phyloP scores from a whole-genome alignment of 2,329 filamentous ascomycete species.

The Fusarium anthophilum region DNA sequence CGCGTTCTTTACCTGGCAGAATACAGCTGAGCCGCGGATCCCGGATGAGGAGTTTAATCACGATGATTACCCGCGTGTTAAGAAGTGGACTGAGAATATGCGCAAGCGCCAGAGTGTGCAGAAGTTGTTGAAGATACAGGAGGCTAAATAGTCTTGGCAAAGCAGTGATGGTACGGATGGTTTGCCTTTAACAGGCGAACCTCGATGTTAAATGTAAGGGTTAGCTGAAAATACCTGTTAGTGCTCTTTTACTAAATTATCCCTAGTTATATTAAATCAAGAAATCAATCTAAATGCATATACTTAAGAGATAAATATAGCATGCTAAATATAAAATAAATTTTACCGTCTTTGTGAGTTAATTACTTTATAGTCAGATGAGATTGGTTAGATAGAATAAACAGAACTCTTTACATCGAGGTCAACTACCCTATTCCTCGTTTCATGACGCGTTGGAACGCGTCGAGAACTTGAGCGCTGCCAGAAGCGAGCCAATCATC shows the following conservation, averaged over 20 bases:
- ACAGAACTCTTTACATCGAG: rapidly evolving
- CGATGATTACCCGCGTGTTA: background rate
- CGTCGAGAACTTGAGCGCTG: rapidly evolving
- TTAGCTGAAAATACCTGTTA: too few species aligned
- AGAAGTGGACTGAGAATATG: background rate
- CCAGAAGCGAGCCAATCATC: background rate
- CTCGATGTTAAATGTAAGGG: rapidly evolving
- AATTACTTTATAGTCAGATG: rapidly evolving
- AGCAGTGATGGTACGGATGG: rapidly evolving
- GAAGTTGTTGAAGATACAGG: background rate
- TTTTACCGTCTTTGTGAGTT: rapidly evolving
- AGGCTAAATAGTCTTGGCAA: background rate
- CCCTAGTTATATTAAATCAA: rapidly evolving
- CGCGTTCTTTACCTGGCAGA: background rate
- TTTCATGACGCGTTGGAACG: rapidly evolving
- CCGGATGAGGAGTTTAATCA: background rate
- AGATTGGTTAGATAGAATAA: too few species aligned
- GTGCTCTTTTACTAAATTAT: too few species aligned
- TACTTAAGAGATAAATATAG: rapidly evolving
- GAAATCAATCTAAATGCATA: rapidly evolving
- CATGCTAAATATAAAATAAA: rapidly evolving
- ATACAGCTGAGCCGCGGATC: background rate
- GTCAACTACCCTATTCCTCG: background rate
- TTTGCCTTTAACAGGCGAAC: background rate
- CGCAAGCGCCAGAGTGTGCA: background rate